Conservation (phyloP, 2,329 filamentous ascomycete species). For the Capronia americana region DNA sequence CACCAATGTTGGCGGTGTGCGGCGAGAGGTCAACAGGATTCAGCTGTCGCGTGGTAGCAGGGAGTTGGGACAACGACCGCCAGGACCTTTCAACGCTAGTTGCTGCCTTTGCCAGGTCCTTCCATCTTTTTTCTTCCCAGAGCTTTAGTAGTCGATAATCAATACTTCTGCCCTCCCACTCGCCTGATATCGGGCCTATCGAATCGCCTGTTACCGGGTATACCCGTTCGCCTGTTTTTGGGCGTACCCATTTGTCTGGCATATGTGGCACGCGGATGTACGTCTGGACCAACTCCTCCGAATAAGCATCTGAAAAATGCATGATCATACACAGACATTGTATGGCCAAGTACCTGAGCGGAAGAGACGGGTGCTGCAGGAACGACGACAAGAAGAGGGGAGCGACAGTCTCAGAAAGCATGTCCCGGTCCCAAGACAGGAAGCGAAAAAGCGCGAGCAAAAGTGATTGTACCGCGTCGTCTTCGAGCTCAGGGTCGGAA, state of each 20-base stretch:
- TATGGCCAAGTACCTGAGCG: constrained; percentile 80
- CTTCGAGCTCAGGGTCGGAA: constrained; percentile 41
- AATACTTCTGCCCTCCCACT: constrained; percentile 75
- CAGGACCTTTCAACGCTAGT: constrained; percentile 53
- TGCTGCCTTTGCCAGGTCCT: constrained; percentile 54
- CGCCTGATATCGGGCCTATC: constrained; percentile 61
- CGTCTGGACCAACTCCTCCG: constrained; percentile 72
- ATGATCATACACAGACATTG: constrained; percentile 81
- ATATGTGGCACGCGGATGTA: constrained; percentile 65
- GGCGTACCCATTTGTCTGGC: no score
- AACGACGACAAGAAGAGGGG: constrained; percentile 72
- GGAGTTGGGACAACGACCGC: constrained; percentile 3
- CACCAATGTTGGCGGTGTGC: constrained; percentile 69
- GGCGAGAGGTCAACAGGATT: constrained; percentile 56
- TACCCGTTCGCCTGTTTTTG: no score
- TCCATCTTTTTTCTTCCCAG: constrained; percentile 67
- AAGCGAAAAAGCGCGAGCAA: constrained; percentile 79
- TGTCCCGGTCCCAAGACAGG: constrained; percentile 73
- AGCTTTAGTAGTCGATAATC: constrained; percentile 78
- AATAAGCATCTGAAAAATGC: constrained; percentile 77
- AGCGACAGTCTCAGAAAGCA: constrained; percentile 70
- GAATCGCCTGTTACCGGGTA: no score
- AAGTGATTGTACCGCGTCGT: constrained; percentile 50
- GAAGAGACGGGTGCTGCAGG: constrained; percentile 63
- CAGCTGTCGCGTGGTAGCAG: constrained; percentile 41